Evolutionary conservation across 257 asterid genomes (phyloP).

Genomic region (Gardenia jasminoides): DNA sequence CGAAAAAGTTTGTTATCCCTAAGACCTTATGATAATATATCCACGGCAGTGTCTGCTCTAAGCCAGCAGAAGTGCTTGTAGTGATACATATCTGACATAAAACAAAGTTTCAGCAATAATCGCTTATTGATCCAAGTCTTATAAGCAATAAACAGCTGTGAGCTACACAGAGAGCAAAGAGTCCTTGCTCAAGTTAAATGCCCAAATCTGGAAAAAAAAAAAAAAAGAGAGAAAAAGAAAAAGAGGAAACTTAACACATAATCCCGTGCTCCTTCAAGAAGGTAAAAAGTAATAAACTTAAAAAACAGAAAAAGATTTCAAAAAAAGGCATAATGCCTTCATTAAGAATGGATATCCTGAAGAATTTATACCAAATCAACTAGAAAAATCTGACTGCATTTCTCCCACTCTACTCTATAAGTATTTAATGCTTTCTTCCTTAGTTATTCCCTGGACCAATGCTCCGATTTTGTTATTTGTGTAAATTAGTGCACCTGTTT

Average conservation of each 20-base stretch:
- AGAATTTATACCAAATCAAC: not conserved
- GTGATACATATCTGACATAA: constrained; percentile 60
- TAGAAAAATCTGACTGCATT: not conserved
- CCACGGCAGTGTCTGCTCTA: constrained; percentile 88
- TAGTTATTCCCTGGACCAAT: not conserved
- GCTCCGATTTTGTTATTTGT: not conserved
- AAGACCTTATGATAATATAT: constrained; percentile 81
- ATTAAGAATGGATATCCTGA: not conserved
- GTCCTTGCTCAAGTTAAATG: not conserved
- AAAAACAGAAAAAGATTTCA: not conserved
- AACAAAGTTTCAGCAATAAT: not conserved
- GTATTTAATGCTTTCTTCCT: not conserved
- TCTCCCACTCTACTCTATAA: not conserved
- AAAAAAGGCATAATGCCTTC: not conserved
- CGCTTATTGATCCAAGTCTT: not conserved
- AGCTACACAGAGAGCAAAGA: not conserved
- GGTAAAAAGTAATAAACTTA: not conserved
- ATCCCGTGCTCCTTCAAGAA: not conserved
- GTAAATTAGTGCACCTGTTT: not conserved
- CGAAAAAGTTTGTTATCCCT: constrained; percentile 68
- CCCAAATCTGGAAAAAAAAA: not conserved
- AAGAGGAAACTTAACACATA: not conserved
- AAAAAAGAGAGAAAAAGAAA: no score
- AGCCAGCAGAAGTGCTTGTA: constrained; percentile 76
- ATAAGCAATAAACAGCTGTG: constrained; percentile 2